Conservation (phyloP, 2,329 filamentous ascomycete genomes). For the Penicillium paneum region DNA sequence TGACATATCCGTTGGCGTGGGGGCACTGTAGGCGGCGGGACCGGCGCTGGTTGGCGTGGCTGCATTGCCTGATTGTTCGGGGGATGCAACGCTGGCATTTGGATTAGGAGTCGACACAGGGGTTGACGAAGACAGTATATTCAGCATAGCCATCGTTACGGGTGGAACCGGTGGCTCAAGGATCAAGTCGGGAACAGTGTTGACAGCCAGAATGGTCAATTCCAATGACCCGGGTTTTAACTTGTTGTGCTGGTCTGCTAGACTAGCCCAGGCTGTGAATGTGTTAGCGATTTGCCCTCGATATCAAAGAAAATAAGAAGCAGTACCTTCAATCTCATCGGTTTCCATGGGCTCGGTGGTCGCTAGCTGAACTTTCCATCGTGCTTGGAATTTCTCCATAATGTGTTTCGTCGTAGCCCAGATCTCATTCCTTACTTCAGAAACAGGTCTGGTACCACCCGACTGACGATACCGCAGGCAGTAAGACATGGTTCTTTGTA, state of each 20-base stretch:
- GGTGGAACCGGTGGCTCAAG: constrained; percentile 34
- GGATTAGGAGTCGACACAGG: constrained; percentile 41
- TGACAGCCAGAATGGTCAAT: constrained; percentile 36
- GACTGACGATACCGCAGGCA: constrained; percentile 46
- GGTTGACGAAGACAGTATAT: constrained; percentile 34
- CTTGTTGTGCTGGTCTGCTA: constrained; percentile 41
- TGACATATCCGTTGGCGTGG: constrained; percentile 34
- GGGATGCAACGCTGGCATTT: constrained; percentile 36
- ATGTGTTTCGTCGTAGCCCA: constrained; percentile 58
- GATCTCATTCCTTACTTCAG: constrained; percentile 54
- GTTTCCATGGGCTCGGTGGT: constrained; percentile 51
- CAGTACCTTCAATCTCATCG: constrained; percentile 51
- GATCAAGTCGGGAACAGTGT: constrained; percentile 34
- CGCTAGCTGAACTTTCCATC: constrained; percentile 57
- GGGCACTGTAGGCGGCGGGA: constrained; percentile 37
- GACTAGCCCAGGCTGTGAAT: constrained; percentile 36
- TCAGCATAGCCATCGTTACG: constrained; percentile 34
- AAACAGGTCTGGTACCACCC: constrained; percentile 35
- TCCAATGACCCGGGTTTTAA: constrained; percentile 33
- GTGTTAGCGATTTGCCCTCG: constrained; percentile 17
- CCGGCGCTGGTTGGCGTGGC: constrained; percentile 35
- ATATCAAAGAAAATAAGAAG: background rate
- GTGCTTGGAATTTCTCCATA: constrained; percentile 50
- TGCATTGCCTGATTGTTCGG: constrained; percentile 43
- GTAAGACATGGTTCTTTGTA: constrained; percentile 55